phyloP scores from a whole-genome alignment of 2,329 filamentous ascomycete genomes.

The Aspergillus unguis region DNA sequence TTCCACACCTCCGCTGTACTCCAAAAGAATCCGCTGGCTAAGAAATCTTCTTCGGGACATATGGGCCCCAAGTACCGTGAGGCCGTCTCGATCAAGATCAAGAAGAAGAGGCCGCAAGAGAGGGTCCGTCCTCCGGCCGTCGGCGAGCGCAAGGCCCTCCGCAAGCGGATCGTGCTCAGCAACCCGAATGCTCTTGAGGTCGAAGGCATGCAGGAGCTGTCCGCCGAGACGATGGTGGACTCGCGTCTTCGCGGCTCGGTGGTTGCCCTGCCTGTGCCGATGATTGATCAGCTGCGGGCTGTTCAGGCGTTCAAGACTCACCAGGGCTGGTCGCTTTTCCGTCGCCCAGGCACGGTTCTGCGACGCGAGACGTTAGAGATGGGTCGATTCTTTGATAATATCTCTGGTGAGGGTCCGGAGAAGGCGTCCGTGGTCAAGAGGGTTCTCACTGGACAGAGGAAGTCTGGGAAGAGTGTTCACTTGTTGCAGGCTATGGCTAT shows the following conservation, averaged over 20 bases:
- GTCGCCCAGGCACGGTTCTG: constrained; percentile 73
- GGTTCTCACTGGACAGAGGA: constrained; percentile 69
- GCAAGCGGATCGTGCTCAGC: constrained; percentile 85
- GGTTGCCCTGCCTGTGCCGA: constrained; percentile 62
- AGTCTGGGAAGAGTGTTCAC: constrained; percentile 82
- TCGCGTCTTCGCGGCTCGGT: constrained; percentile 62
- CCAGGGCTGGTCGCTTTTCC: constrained; percentile 85
- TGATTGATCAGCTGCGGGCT: constrained; percentile 78
- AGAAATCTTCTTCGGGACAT: constrained; percentile 16
- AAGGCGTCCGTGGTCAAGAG: constrained; percentile 47
- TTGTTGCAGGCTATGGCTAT: constrained; percentile 79
- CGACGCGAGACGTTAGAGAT: constrained; percentile 74
- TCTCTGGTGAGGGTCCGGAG: constrained; percentile 43
- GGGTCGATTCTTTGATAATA: constrained; percentile 59
- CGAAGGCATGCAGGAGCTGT: constrained; percentile 61
- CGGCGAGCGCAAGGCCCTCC: constrained; percentile 81
- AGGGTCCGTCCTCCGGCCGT: constrained; percentile 58
- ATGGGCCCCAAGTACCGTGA: constrained; percentile 34
- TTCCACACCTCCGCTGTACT: constrained; percentile 47
- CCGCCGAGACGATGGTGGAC: constrained; percentile 53
- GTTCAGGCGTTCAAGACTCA: constrained; percentile 86
- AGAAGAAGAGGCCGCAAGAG: constrained; percentile 42
- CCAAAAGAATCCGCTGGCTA: constrained; percentile 31
- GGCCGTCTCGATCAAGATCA: constrained; percentile 43
- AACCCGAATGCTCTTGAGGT: constrained; percentile 90